phyloP scores from a whole-genome alignment of 495 filamentous ascomycete species.

The Neurospora sublineolata region DNA sequence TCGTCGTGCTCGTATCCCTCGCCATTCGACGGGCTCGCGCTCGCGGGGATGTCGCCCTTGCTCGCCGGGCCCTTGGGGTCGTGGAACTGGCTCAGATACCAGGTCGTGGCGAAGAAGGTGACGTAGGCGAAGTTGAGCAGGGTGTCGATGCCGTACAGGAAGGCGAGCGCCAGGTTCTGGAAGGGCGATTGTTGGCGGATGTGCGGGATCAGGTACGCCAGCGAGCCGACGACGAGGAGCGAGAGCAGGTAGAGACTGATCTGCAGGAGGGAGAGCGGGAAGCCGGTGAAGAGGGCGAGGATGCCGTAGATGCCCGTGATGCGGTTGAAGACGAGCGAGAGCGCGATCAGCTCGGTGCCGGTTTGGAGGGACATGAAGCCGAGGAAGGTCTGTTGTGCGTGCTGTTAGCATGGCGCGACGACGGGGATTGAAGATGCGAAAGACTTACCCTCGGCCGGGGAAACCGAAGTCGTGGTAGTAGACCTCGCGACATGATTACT shows the following conservation, averaged over 20 bases:
- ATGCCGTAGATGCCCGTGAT: constrained; percentile 78
- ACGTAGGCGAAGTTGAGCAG: constrained; percentile 69
- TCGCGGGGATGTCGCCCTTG: constrained; percentile 1
- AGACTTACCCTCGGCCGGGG: constrained; percentile 26
- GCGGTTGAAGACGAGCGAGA: constrained; percentile 78
- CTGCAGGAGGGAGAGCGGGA: constrained; percentile 48
- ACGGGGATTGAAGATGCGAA: not conserved
- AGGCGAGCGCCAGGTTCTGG: constrained; percentile 58
- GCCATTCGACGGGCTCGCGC: constrained; percentile 15
- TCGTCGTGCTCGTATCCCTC: constrained; percentile 1
- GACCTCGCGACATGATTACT: not conserved
- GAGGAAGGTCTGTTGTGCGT: constrained; percentile 54
- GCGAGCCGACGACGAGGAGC: constrained; percentile 49
- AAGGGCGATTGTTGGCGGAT: constrained; percentile 59
- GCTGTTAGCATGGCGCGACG: no score
- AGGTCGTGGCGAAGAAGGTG: constrained; percentile 62
- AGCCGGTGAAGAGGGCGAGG: constrained; percentile 71
- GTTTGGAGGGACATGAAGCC: constrained; percentile 76
- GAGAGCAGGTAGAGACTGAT: constrained; percentile 79
- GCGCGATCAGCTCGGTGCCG: constrained; percentile 67
- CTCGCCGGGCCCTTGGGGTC: constrained; percentile 5
- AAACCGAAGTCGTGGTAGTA: constrained; percentile 16
- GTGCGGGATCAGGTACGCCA: constrained; percentile 53
- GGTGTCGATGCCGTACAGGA: constrained; percentile 69
- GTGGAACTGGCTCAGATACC: constrained; percentile 62